Base-by-base conservation (phyloP, 2,329 filamentous ascomycete genomes). In the Pseudopyrenochaeta lycopersici region DNA sequence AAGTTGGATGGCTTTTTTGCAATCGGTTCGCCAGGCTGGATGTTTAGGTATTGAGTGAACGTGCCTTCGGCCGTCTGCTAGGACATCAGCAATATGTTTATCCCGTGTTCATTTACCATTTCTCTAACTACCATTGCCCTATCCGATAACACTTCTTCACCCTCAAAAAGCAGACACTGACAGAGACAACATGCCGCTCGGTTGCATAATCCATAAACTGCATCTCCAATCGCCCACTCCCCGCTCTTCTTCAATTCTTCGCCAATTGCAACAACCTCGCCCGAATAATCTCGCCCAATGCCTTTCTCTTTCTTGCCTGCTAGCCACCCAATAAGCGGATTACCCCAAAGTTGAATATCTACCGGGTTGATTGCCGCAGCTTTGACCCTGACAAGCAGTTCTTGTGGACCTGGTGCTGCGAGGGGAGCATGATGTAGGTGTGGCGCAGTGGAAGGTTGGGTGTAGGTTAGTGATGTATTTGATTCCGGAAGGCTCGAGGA, bases 281-380 rank as follows among this genome's bases (percentile, higher is more conserved):
- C 80, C 1, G 77, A 76, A 32, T 81, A 76, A 50, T 82, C 80
- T 58, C 78, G 73, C 14, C 81, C 80, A 5, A 79, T 78, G 1
- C 77, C 73, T 36, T 71, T 73, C 47, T 66, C 65, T 51, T 66
- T 68, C 30, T 49, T 55, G 20, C 67, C 63, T 4, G 60, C 62
- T 14, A 70, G 48, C 46, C 53, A 64, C 15, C 68, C 68, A 1
- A 72, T 39, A 52, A 78, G 4, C 54, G 70, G 44, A 57, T 64
- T 57, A 60, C 62, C 57, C 80, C 76, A 56, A 71, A 70, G 41
- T 75, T 72, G 49, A 60, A 70, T 47, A 48, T 77, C 76, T 29
- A 78, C 78, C 4, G 78, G 77, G 54, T 82, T 82, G 51, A 83
- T 78, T 12, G 76, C 78, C 3, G 75, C 78, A 49, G 79, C 77